phyloP scores from a whole-genome alignment of 2,329 filamentous ascomycete species.

The Paecilomyces formosus region DNA sequence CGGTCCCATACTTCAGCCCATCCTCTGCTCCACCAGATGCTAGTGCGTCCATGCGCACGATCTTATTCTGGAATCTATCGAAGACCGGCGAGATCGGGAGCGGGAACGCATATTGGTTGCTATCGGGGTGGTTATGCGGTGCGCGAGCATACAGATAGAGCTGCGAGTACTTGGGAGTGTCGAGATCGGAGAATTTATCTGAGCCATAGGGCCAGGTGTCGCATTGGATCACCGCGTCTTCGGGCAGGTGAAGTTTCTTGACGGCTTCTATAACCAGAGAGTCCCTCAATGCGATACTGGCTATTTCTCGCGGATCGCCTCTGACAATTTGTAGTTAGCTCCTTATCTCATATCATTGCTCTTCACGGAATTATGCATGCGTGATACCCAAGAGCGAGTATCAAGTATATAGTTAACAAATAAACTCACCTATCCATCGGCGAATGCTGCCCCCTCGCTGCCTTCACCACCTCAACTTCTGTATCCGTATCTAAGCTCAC shows the following conservation, averaged over 20 bases:
- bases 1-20: conserved; percentile 1
- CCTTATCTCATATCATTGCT: background rate
- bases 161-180: conserved; percentile 2
- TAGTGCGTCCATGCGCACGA: conserved; percentile 1
- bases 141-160: conserved; percentile 1
- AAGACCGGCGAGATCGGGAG: conserved; percentile 2
- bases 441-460: conserved; percentile 1
- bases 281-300: background rate
- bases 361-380: background rate
- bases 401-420: background rate
- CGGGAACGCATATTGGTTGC: conserved; percentile 6
- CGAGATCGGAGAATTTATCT: conserved; percentile 2
- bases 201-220: conserved; percentile 4
- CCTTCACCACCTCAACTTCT: background rate
- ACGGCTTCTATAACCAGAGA: background rate
- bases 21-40: conserved; percentile 1
- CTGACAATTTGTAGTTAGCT: background rate
- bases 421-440: background rate
- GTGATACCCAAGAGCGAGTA: background rate
- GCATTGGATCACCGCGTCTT: conserved; percentile 3
- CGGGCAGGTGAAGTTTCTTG: conserved; percentile 1
- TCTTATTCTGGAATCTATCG: conserved; percentile 1
- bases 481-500: conserved; percentile 3
- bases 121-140: conserved; percentile 4
- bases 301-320: background rate